Conservation (phyloP, 106 monocot species). For the Narthecium ossifragum region DNA sequence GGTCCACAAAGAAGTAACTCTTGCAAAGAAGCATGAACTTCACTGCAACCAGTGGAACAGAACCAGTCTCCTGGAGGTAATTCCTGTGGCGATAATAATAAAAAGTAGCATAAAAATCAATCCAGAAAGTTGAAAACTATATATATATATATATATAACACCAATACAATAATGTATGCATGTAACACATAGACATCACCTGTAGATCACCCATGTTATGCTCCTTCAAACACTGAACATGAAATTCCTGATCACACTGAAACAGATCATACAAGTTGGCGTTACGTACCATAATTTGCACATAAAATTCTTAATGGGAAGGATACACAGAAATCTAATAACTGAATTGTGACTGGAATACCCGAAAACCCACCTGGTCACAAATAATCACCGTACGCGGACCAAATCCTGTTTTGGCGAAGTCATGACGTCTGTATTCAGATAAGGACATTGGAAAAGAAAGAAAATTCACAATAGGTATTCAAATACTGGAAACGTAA, state of each 20-base stretch:
- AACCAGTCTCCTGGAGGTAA: constrained; percentile 38
- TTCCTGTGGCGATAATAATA: constrained; percentile 11
- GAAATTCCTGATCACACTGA: constrained; percentile 50
- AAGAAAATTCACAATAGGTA: background rate
- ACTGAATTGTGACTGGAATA: no score
- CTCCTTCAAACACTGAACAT: constrained; percentile 39
- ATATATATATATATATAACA: no score
- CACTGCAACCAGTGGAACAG: constrained; percentile 32
- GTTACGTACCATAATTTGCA: no score
- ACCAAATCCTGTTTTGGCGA: constrained; percentile 30
- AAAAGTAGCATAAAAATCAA: no score
- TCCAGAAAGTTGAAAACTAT: no score
- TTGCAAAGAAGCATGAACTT: constrained; percentile 22
- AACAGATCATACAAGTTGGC: no score
- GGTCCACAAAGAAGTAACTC: constrained; percentile 7
- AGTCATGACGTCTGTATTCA: constrained; percentile 27
- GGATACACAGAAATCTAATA: no score
- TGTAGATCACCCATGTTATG: constrained; percentile 29
- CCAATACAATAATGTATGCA: no score
- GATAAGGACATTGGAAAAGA: background rate
- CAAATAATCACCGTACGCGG: constrained; percentile 36
- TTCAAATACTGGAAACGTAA: background rate
- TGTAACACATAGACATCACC: constrained; percentile 14
- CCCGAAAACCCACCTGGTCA: constrained; percentile 41
- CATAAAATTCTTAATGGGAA: no score